Percentiles rank a stretch among this genome's conserved stretches.
Conservation (phyloP, 768 basidiomycete genomes). For the Mycena vulgaris region DNA sequence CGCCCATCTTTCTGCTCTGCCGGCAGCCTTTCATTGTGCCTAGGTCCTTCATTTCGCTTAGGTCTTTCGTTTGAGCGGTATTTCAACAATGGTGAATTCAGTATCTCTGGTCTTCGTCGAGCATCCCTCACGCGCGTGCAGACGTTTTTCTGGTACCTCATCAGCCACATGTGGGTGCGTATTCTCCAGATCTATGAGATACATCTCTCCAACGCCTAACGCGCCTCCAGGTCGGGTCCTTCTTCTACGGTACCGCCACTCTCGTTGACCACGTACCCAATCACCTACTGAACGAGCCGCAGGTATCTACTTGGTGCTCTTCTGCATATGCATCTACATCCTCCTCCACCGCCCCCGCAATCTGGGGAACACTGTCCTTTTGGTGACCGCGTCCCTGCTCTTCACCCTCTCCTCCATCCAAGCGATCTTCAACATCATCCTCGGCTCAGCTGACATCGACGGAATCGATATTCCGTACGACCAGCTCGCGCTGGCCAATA, state of each 20-base stretch:
- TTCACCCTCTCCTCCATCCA: slow-evolving; percentile 49
- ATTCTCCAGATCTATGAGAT: background rate
- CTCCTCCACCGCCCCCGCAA: slow-evolving; percentile 41
- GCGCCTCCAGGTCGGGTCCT: slow-evolving; percentile 7
- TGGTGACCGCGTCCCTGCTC: slow-evolving; percentile 47
- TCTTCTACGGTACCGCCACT: slow-evolving; percentile 16
- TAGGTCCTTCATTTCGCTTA: background rate
- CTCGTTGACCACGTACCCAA: background rate
- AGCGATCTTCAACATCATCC: slow-evolving; percentile 47
- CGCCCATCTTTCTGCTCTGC: background rate
- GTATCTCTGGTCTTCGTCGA: background rate
- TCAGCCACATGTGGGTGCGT: slow-evolving; percentile 18
- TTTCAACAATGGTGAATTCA: slow-evolving; percentile 11
- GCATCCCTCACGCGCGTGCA: background rate
- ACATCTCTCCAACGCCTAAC: background rate
- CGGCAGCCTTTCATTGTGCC: background rate
- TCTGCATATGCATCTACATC: slow-evolving; percentile 48
- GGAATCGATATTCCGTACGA: slow-evolving; percentile 44
- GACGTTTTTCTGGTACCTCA: slow-evolving; percentile 10
- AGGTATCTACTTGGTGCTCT: slow-evolving; percentile 49
- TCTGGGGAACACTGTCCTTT: slow-evolving; percentile 43
- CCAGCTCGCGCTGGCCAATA: slow-evolving; percentile 46
- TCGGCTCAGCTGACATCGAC: slow-evolving; percentile 47
- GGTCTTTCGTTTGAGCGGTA: too few relatives aligned
- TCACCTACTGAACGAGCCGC: background rate